Percentiles rank a stretch among this genome's conserved stretches.
These are phyloP conservation scores for Rhinocladiella mackenziei DNA, from an alignment of 2,329 filamentous ascomycete species.

Conservation along the genomic window DNA sequence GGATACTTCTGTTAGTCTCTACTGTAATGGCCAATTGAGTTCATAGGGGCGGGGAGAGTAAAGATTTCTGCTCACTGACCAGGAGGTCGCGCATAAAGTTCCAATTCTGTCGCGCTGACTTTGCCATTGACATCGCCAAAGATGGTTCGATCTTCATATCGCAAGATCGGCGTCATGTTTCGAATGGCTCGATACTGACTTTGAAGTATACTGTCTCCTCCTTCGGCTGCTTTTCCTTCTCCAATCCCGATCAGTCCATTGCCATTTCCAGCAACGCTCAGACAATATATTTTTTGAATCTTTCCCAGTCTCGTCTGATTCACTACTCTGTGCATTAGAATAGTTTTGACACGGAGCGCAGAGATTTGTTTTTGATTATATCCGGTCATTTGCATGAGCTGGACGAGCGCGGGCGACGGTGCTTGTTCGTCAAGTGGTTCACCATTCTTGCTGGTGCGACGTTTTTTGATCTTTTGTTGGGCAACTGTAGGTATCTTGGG, in stretches of 20 bases:
- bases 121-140: conserved; percentile 81
- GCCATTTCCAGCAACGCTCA: conserved; percentile 81
- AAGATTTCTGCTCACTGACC: conserved; percentile 70
- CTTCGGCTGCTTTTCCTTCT: conserved; percentile 80
- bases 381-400: conserved; percentile 56
- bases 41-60: neutral
- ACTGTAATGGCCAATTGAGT: too few species aligned
- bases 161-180: conserved; percentile 86
- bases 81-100: conserved; percentile 77
- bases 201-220: conserved; percentile 63
- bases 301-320: conserved; percentile 98
- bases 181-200: conserved; percentile 76
- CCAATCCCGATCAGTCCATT: conserved; percentile 84
- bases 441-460: conserved; percentile 31
- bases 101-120: conserved; percentile 79
- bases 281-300: conserved; percentile 68
- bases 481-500: conserved; percentile 43
- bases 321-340: conserved; percentile 70
- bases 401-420: conserved; percentile 38
- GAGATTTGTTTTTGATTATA: conserved; percentile 47
- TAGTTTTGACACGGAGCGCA: conserved; percentile 61
- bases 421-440: conserved; percentile 30
- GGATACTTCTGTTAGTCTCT: conserved; percentile 4
- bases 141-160: conserved; percentile 90
- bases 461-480: conserved; percentile 29